These are phyloP conservation scores for Arabidopsis lyrata DNA, from an alignment of 441 rosid species.

Conservation along the genomic window DNA sequence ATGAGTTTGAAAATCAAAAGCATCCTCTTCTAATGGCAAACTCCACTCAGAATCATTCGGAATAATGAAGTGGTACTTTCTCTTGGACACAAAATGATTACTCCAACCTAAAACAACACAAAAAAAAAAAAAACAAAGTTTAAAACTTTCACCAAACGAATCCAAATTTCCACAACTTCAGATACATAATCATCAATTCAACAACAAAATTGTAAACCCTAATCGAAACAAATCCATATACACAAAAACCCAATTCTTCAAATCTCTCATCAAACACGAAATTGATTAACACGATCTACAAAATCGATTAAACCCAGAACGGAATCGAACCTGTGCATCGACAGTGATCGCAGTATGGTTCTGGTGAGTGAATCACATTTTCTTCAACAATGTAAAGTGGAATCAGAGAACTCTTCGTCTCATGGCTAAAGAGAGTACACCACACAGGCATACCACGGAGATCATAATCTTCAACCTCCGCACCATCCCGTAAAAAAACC, in stretches of 20 bases:
- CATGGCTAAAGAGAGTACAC: slow-evolving; percentile 67
- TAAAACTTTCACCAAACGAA: not conserved
- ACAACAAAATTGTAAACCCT: not conserved
- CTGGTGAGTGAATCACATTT: slow-evolving; percentile 49
- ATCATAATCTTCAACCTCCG: slow-evolving; percentile 58
- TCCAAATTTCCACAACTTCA: not conserved
- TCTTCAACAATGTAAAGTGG: slow-evolving; percentile 79
- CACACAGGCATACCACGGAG: slow-evolving; percentile 65
- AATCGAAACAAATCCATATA: not conserved
- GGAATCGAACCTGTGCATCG: slow-evolving; percentile 59
- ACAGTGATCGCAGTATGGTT: slow-evolving; percentile 82
- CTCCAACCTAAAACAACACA: slow-evolving; percentile 70
- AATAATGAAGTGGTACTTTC: slow-evolving; percentile 78
- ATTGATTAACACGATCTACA: not conserved
- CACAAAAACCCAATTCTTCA: not conserved
- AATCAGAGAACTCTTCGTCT: slow-evolving; percentile 53
- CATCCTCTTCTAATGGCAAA: slow-evolving; percentile 60
- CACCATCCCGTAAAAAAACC: slow-evolving; percentile 58
- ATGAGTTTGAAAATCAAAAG: slow-evolving; percentile 64
- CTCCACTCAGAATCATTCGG: slow-evolving; percentile 71
- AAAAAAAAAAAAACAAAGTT: not conserved
- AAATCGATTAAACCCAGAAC: slow-evolving; percentile 9
- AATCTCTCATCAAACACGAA: slow-evolving; percentile 10
- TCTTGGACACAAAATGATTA: slow-evolving; percentile 65
- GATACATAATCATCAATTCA: not conserved